Evolutionary conservation across 139 green algal genomes (phyloP).

Genomic region (Asterochloris sp.): DNA sequence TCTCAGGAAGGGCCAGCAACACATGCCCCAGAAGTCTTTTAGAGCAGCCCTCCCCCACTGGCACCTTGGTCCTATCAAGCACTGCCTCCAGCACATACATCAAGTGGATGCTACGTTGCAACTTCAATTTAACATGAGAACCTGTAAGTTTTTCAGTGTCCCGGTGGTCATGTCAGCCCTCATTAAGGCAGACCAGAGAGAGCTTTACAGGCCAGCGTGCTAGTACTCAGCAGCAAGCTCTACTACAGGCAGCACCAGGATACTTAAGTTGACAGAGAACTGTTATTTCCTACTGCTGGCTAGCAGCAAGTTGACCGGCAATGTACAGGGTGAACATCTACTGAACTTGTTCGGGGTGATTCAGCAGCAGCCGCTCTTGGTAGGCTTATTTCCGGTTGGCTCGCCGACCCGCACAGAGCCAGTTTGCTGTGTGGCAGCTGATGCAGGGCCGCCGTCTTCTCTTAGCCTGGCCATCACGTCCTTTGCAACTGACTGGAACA

Average conservation of each 20-base stretch:
- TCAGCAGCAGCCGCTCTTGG: conserved; percentile 19
- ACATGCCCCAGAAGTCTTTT: too few relatives aligned
- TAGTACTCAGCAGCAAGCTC: neutral
- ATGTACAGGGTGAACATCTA: neutral
- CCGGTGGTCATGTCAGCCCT: neutral
- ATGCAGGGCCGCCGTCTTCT: conserved; percentile 9
- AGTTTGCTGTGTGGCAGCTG: neutral
- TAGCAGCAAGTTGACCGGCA: neutral
- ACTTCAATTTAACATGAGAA: neutral
- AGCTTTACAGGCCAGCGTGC: neutral
- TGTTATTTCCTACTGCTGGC: neutral
- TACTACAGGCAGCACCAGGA: neutral
- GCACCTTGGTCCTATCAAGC: neutral
- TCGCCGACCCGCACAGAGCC: neutral
- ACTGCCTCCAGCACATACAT: neutral
- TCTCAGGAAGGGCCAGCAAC: too few relatives aligned
- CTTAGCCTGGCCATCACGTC: conserved; percentile 58
- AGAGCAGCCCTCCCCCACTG: neutral
- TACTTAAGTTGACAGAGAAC: neutral
- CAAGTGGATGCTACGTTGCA: neutral
- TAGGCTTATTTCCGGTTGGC: neutral
- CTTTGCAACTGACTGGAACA: conserved; percentile 59
- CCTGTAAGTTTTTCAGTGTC: neutral
- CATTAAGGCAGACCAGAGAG: neutral
- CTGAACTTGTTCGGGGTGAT: neutral